A percentile compares a stretch with the other conserved stretches of the same genome.
phyloP scores from a whole-genome alignment of 164 flowering plant species.

The Akebia trifoliata region DNA sequence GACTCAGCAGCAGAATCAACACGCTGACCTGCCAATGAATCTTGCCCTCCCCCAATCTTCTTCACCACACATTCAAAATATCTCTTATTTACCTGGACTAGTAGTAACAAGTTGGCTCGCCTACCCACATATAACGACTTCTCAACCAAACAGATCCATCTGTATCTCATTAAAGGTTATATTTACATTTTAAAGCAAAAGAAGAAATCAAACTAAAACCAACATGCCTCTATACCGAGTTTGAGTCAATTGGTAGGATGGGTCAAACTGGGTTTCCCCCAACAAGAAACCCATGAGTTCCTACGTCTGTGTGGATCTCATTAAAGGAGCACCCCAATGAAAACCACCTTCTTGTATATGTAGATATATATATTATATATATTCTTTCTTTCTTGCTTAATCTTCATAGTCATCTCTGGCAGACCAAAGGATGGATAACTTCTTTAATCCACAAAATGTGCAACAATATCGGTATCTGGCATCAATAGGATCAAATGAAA shows the following conservation, averaged over 20 bases:
- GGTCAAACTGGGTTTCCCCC: not conserved
- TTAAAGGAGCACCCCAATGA: not conserved
- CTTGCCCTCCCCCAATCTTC: too few species aligned
- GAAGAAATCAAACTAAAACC: conserved; percentile 14
- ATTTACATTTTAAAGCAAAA: conserved; percentile 26
- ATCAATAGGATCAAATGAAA: not conserved
- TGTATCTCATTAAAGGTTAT: conserved; percentile 10
- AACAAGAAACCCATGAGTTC: not conserved
- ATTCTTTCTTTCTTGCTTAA: too few species aligned
- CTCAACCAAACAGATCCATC: conserved; percentile 4
- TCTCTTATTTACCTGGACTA: conserved; percentile 11
- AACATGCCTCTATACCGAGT: conserved; percentile 6
- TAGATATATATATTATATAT: not conserved
- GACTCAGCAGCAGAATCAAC: too few species aligned
- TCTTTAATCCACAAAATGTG: not conserved
- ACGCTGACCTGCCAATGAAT: too few species aligned
- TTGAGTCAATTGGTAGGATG: too few species aligned
- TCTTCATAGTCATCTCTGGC: too few species aligned
- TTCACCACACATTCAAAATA: not conserved
- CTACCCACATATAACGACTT: conserved; percentile 1
- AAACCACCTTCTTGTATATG: not conserved
- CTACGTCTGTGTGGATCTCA: too few species aligned
- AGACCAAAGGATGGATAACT: not conserved
- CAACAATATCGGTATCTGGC: not conserved
- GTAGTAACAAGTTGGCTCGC: too few species aligned